Base-by-base conservation (phyloP, 352 stramenopile species). In the Bremia lactucae region DNA sequence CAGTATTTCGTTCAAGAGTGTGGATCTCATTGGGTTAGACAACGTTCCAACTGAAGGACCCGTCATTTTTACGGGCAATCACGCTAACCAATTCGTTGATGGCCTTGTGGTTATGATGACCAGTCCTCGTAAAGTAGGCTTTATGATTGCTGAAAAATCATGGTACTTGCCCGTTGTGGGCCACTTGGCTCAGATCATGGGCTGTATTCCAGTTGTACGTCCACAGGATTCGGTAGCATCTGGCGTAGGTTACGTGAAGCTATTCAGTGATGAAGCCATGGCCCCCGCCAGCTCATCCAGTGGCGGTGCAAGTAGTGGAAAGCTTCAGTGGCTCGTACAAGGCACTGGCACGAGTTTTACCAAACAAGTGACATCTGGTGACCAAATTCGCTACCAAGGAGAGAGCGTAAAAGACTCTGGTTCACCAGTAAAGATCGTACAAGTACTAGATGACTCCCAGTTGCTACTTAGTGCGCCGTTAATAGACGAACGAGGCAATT, bases 1-100 rank as follows among this genome's bases (percentile, higher is more conserved):
- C 36, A 96, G 77, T 24, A 98, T 98, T 43, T 98, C 97, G 45
- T 98, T 98, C 62, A 96, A 95, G 49, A 91, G 95, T 45, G 90
- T 99, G 39, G 92, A 98, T 60, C 74, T 98, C 14, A 81, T 98
- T 31, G 95, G 95, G 0, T 60, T 86, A 33, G 82, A 98, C 55
- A 98, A 98, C 59, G 95, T 98, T 23, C 96, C 96, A 0, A 67
- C 65, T 19, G 89, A 98, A 44, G 95, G 95, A 0, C 96, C 96
- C 2, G 89, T 98, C 3, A 98, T 98, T 57, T 98, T 98, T 62
- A 96, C 87, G 13, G 93, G 80, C 14, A 98, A 98, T 69, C 96
- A 99, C 70, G 87, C 93, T 20, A 99, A 99, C 68, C 96, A 99
- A 65, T 99, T 99, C 55, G 93, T 98, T 25, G 96, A 99, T 62